Percentiles rank a stretch among this genome's conserved stretches.
These are phyloP conservation scores for Fusarium tuaranense DNA, from an alignment of 2,329 filamentous ascomycete genomes.

Conservation along the genomic window DNA sequence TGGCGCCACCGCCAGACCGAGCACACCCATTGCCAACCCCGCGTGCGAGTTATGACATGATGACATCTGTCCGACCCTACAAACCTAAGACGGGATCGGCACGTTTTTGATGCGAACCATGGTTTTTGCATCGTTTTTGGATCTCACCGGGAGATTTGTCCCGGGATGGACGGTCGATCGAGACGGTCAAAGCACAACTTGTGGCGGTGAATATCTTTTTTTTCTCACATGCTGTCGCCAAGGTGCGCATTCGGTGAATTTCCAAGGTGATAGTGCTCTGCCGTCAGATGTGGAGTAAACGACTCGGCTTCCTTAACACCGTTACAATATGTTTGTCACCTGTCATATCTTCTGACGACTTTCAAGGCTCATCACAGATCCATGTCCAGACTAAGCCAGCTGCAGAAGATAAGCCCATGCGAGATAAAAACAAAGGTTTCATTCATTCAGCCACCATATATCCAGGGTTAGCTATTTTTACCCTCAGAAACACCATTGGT, in stretches of 20 bases:
- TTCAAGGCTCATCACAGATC: neutral
- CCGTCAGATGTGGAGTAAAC: neutral
- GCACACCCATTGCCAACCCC: conserved; percentile 19
- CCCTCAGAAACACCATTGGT: neutral
- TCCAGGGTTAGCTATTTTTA: neutral
- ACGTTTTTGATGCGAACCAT: conserved; percentile 2
- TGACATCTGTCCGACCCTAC: conserved; percentile 16
- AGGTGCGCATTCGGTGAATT: neutral
- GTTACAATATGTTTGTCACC: neutral
- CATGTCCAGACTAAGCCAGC: neutral
- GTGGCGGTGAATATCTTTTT: neutral
- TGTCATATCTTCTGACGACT: neutral
- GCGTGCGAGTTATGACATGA: conserved; percentile 19
- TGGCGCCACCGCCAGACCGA: conserved; percentile 16
- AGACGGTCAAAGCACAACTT: conserved; percentile 16
- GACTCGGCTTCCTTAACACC: neutral
- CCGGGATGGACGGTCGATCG: conserved; percentile 32
- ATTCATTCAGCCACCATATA: neutral
- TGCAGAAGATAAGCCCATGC: neutral
- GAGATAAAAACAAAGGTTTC: neutral
- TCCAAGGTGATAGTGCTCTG: neutral
- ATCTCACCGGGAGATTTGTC: conserved; percentile 16
- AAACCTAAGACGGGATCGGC: neutral
- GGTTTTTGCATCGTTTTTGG: conserved; percentile 10
- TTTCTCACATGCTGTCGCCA: neutral